Base-by-base conservation (phyloP, 2,329 filamentous ascomycete genomes). In the Ascomycota sp. region DNA sequence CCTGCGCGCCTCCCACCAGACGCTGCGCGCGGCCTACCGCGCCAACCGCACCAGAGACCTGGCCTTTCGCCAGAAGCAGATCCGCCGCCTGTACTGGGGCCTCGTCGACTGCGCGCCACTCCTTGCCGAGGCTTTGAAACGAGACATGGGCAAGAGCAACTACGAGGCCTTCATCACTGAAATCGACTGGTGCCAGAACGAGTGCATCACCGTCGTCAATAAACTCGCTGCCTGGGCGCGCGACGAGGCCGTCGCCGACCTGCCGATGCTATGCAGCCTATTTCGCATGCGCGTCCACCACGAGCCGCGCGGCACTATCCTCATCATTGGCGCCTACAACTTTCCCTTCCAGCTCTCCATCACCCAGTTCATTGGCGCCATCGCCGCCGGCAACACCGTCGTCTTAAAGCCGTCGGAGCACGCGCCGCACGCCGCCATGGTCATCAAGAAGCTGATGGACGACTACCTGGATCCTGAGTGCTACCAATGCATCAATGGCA, bases 51-150 rank as follows among this genome's bases (percentile, higher is more conserved):
- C 84, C 30, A 82, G 82, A 50, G 67, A 80, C 35, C 51, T 93
- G 39, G 68, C 80, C 47, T 95, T 77, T 59, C 74, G 89, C 41
- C 62, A 84, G 40, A 64, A 71, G 35, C 89, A 95, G 64, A 71
- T 98, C 39, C 77, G 84, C 45, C 86, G 83, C 65, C 73, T 95
- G 36, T 95, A 92, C 62, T 95, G 89, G 89, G 83, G 69, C 7
- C 54, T 93, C 43, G 72, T 72, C 42, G 86, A 95, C 61, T 75
- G 80, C 51, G 66, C 73, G 36, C 61, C 71, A 31, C 67, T 76
- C 44, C 64, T 95, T 39, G 50, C 71, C 42, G 77, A 81, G 51
- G 82, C 86, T 16, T 68, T 82, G 49, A 64, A 68, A 49, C 63
- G 68, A 44, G 89, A 98, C 49, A 59, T 95, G 41, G 67, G 71